phyloP scores from a whole-genome alignment of 2,329 filamentous ascomycete species.

The Arachnomyces sp. region DNA sequence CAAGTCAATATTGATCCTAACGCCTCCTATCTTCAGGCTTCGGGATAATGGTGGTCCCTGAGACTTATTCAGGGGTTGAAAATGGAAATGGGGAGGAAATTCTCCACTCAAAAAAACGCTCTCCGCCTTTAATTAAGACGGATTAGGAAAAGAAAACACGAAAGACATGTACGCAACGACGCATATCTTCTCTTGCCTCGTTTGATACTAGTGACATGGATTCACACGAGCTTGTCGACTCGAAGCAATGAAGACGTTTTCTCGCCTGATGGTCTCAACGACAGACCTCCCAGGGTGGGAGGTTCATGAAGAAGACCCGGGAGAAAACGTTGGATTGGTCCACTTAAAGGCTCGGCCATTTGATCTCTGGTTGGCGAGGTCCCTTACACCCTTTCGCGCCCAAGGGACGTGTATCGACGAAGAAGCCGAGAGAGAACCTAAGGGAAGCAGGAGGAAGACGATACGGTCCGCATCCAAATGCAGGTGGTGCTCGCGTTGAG shows the following conservation, averaged over 20 bases:
- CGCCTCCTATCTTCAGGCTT: neutral
- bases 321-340: conserved; percentile 32
- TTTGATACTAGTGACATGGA: conserved; percentile 23
- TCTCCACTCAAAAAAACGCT: neutral
- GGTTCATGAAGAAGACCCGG: neutral
- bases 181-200: neutral
- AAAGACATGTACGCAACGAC: neutral
- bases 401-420: neutral
- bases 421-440: neutral
- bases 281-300: neutral
- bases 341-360: conserved; percentile 25
- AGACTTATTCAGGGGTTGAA: neutral
- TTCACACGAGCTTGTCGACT: conserved; percentile 28
- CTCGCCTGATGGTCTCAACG: neutral
- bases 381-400: conserved; percentile 2
- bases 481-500: conserved; percentile 32
- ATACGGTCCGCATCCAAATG: neutral
- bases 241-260: conserved; percentile 35
- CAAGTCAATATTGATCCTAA: neutral
- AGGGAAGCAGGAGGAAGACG: neutral
- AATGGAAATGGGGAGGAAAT: neutral
- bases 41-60: neutral
- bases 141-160: neutral
- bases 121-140: neutral
- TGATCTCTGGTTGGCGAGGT: conserved; percentile 20